These are phyloP conservation scores for Gossypioides kirkii DNA, from an alignment of 345 rosid species.

Conservation along the genomic window DNA sequence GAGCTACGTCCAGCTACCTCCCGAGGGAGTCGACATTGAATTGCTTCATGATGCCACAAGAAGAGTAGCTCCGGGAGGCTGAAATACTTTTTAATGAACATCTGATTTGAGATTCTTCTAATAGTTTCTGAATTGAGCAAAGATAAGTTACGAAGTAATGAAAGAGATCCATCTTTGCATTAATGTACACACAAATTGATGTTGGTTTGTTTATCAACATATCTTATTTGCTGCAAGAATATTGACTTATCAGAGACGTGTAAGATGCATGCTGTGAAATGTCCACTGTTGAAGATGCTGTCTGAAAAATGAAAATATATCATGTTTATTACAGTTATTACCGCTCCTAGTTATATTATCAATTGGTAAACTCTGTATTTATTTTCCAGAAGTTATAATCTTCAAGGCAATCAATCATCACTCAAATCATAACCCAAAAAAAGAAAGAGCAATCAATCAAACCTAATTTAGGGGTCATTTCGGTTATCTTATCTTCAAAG, in stretches of 20 bases:
- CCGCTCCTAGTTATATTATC: too few species aligned
- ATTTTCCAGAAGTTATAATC: neutral
- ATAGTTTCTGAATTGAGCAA: slow-evolving; percentile 22
- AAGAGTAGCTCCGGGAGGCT: slow-evolving; percentile 99
- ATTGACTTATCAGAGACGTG: neutral
- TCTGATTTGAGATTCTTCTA: slow-evolving; percentile 15
- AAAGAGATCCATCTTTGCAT: neutral
- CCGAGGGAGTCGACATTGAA: slow-evolving; percentile 94
- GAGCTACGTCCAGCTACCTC: slow-evolving; percentile 92
- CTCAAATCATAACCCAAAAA: neutral
- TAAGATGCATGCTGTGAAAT: neutral
- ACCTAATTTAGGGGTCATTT: neutral
- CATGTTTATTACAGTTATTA: too few species aligned
- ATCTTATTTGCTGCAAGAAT: neutral
- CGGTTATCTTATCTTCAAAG: neutral
- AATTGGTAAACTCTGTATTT: too few species aligned
- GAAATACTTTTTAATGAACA: slow-evolving; percentile 14
- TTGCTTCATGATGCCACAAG: slow-evolving; percentile 98
- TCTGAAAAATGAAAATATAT: too few species aligned
- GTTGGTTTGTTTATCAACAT: neutral
- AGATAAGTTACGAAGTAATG: slow-evolving; percentile 7
- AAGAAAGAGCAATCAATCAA: neutral
- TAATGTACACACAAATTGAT: neutral
- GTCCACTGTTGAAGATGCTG: too few species aligned
- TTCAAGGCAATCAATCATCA: neutral